These are phyloP conservation scores for Aureobasidium leucospermi DNA, from an alignment of 2,329 filamentous ascomycete species.

Conservation along the genomic window DNA sequence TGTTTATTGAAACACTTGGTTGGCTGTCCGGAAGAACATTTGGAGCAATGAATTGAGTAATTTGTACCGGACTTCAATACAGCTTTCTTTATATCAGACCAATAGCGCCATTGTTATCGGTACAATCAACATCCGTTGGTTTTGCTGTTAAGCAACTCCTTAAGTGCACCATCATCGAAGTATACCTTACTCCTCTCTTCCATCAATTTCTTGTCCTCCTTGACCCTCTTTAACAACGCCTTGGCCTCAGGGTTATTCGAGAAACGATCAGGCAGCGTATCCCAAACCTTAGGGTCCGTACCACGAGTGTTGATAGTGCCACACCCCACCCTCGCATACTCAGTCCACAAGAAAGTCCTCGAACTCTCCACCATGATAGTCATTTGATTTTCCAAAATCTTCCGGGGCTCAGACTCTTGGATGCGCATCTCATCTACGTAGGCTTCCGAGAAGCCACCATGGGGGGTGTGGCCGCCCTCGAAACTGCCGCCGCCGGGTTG, in stretches of 20 bases:
- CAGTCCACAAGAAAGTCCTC: conserved; percentile 32
- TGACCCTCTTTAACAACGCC: conserved; percentile 24
- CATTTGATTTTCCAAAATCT: conserved; percentile 35
- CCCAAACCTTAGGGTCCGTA: conserved; percentile 33
- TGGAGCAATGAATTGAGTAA: background rate
- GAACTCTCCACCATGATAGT: conserved; percentile 34
- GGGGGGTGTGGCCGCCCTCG: conserved; percentile 31
- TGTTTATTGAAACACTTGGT: background rate
- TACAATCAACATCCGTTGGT: background rate
- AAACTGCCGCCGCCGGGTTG: conserved; percentile 31
- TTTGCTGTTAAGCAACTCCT: conserved; percentile 5
- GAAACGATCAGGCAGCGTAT: conserved; percentile 31
- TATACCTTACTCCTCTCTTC: conserved; percentile 18
- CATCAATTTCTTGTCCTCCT: conserved; percentile 18
- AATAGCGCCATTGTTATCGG: background rate
- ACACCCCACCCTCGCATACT: conserved; percentile 30
- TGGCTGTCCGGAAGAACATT: background rate
- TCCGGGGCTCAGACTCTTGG: conserved; percentile 37
- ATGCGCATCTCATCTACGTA: conserved; percentile 40
- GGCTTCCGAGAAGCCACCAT: conserved; percentile 35
- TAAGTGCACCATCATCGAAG: conserved; percentile 16
- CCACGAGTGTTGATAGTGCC: conserved; percentile 29
- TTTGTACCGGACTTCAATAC: background rate
- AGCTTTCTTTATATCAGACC: background rate
- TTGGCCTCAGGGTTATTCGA: conserved; percentile 29